These are phyloP conservation scores for Larix kaempferi DNA, from an alignment of 75 land plant species.

Conservation along the genomic window DNA sequence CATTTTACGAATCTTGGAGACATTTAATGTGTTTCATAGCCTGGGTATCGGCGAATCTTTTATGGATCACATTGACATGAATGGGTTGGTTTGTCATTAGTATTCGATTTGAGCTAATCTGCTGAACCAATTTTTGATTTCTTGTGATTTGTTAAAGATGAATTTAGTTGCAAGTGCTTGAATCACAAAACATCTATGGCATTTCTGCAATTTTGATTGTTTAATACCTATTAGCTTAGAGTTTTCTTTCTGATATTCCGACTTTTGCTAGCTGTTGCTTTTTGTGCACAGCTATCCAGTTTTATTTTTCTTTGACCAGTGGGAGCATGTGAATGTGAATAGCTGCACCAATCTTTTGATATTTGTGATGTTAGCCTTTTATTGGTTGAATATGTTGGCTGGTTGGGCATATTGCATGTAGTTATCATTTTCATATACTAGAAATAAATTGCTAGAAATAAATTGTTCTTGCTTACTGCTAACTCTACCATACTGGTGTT, in stretches of 20 bases:
- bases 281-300: neutral
- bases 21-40: no score
- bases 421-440: neutral
- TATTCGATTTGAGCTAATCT: no score
- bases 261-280: neutral
- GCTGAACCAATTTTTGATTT: no score
- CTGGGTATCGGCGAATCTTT: no score
- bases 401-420: neutral
- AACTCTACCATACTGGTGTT: neutral
- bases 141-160: no score
- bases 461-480: neutral
- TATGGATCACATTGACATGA: no score
- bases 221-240: no score
- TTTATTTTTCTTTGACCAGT: neutral
- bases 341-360: neutral
- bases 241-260: neutral
- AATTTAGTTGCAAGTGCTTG: no score
- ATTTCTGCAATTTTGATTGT: no score
- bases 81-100: no score
- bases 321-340: neutral
- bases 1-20: no score
- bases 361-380: neutral
- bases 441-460: slow-evolving; percentile 8
- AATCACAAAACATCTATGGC: no score
- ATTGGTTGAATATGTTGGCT: neutral